A percentile compares a stretch with the other conserved stretches of the same genome.
These are phyloP conservation scores for Termitomyces sp. DNA, from an alignment of 768 basidiomycete species.

Conservation along the genomic window DNA sequence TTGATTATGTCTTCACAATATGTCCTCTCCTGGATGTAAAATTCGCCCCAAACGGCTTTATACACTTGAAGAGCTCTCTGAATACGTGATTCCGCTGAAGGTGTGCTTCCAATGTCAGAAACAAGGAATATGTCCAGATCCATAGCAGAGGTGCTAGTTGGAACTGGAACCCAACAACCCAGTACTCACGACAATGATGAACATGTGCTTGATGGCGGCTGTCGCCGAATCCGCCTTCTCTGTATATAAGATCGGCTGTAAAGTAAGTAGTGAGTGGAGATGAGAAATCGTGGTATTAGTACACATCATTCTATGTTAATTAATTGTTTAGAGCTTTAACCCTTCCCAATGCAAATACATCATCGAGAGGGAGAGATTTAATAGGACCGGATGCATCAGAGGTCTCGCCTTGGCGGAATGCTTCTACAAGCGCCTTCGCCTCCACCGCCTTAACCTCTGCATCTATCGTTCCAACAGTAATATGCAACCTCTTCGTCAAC, in stretches of 20 bases:
- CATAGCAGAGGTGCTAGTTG: conserved; percentile 3
- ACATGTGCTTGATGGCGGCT: not conserved
- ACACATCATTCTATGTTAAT: not conserved
- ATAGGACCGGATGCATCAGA: conserved; percentile 9
- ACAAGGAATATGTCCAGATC: conserved; percentile 1
- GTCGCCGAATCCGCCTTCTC: not conserved
- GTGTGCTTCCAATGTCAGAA: not conserved
- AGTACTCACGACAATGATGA: not conserved
- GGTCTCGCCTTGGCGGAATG: conserved; percentile 37
- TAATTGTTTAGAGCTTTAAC: conserved; percentile 15
- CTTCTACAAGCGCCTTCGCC: conserved; percentile 59
- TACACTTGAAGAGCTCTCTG: conserved; percentile 26
- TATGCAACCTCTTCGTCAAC: conserved; percentile 56
- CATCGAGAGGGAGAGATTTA: conserved; percentile 10
- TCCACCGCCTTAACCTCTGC: conserved; percentile 57
- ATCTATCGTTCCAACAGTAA: conserved; percentile 78
- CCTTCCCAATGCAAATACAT: conserved; percentile 13
- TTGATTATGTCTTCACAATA: conserved; percentile 18
- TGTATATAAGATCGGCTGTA: no score
- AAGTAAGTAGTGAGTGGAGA: not conserved
- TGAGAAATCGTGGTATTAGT: not conserved
- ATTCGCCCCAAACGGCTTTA: conserved; percentile 35
- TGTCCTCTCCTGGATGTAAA: conserved; percentile 39
- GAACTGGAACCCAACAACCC: no score
- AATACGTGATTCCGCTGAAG: not conserved